phyloP scores from a whole-genome alignment of 2,329 filamentous ascomycete genomes.

The Neonectria ditissima region DNA sequence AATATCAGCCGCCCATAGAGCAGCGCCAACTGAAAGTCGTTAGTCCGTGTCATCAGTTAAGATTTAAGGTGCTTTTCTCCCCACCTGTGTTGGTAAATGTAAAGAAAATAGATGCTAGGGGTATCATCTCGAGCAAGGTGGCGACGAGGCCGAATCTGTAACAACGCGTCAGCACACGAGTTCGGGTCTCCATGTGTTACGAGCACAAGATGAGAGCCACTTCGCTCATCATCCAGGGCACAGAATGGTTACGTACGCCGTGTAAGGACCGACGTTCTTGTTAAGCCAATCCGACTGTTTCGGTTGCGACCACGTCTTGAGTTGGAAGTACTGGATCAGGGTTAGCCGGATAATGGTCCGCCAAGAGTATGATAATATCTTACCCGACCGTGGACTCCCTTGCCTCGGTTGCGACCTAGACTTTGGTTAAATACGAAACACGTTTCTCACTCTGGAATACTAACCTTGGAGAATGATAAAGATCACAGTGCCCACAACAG shows the following conservation, averaged over 20 bases:
- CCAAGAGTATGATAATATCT: constrained; percentile 39
- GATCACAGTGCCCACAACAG: constrained; percentile 83
- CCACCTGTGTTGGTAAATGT: constrained; percentile 86
- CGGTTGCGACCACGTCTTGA: constrained; percentile 81
- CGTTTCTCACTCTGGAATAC: background rate
- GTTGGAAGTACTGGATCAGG: constrained; percentile 81
- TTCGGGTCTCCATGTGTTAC: constrained; percentile 16
- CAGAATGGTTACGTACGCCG: constrained; percentile 69
- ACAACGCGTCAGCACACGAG: constrained; percentile 26
- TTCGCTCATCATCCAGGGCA: constrained; percentile 6
- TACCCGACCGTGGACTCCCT: constrained; percentile 66
- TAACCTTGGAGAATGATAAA: constrained; percentile 83
- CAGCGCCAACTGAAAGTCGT: constrained; percentile 76
- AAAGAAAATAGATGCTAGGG: constrained; percentile 84
- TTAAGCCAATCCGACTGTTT: constrained; percentile 77
- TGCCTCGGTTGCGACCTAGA: constrained; percentile 61
- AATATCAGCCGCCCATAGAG: constrained; percentile 92
- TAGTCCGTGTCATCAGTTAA: constrained; percentile 13
- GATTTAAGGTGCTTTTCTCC: constrained; percentile 23
- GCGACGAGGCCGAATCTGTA: constrained; percentile 79
- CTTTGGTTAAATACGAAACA: constrained; percentile 2
- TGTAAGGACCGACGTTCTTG: constrained; percentile 80
- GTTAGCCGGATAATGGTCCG: constrained; percentile 13
- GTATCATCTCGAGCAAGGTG: constrained; percentile 86
- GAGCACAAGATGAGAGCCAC: background rate